Base-by-base conservation (phyloP, 768 basidiomycete genomes). In the Trametes elegans region DNA sequence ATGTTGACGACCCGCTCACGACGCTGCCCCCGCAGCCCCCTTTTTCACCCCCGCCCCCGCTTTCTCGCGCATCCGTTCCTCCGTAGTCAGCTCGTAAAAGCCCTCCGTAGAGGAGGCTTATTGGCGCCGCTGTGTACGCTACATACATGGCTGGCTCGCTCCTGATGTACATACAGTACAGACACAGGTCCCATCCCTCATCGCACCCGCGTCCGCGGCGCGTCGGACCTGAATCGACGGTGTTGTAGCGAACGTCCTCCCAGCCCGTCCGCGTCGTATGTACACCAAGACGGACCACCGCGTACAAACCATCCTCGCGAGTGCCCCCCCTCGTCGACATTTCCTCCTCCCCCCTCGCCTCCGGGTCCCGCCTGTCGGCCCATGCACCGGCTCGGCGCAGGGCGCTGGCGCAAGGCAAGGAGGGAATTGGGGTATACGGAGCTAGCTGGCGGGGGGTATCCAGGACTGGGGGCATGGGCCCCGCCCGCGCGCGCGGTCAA, bases 121-220 rank as follows among this genome's bases (percentile, higher is more conserved):
- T 47, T 58, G 29, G 55, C 55, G 42, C 27, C 14, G 55, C 49
- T 32, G 55, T 50, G 48, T 48, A 43, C 41, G 57, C 51, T 49
- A 40, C 57, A 35, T 51, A 52, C 43, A 40, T 34, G 29, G 54
- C 47, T n/a, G 40, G 49, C 38, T 41, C n/a, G 42, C 36, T 18
- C 26, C 29, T 34, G 50, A 46, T 52, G 55, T 57, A 57, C 49
- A 49, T 47, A 51, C 38, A 28, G 44, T 51, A 45, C 55, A 44
- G 26, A 46, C 28, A 44, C 14, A 39, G 16, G 19, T 31, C 21
- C 23, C 31, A 18, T 19, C n/a, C 8, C 26, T 11, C 41, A 9
- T n/a, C 11, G 29, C 23, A 7, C 24, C 18, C 16, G 21, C 50
- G 21, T 26, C 41, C n/a, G 28, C 29, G 14, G 23, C 19, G 34